Percentiles rank a stretch among this genome's conserved stretches.
Evolutionary conservation across 805 yeast genomes (phyloP).

Genomic region (Candida suzukii): DNA sequence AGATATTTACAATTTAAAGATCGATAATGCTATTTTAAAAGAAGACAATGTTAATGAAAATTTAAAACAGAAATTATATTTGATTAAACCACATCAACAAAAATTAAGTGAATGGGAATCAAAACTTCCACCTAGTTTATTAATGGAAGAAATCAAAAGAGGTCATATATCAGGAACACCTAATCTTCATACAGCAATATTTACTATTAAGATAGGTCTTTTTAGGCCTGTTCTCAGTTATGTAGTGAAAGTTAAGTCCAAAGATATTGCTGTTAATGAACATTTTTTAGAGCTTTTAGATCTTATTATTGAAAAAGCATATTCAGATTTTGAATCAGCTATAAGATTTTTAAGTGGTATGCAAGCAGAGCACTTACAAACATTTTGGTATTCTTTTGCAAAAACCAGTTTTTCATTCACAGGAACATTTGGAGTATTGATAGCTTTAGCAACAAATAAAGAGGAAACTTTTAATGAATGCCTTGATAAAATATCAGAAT

Average conservation of each 20-base stretch:
- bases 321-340: constrained; percentile 6
- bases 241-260: constrained; percentile 3
- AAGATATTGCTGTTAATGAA: constrained; percentile 1
- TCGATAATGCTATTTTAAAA: neutral
- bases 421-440: constrained; percentile 7
- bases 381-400: constrained; percentile 13
- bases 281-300: constrained; percentile 7
- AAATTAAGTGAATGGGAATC: constrained; percentile 10
- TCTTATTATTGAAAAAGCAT: constrained; percentile 7
- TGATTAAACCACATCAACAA: constrained; percentile 7
- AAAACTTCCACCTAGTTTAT: constrained; percentile 4
- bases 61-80: constrained; percentile 1
- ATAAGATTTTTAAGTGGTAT: constrained; percentile 9
- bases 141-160: constrained; percentile 7
- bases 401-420: constrained; percentile 6
- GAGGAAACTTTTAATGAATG: constrained; percentile 3
- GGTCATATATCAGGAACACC: constrained; percentile 12
- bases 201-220: constrained; percentile 6
- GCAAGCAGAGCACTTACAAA: constrained; percentile 13
- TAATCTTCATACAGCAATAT: constrained; percentile 7
- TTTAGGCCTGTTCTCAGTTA: constrained; percentile 9
- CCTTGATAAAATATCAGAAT: constrained; percentile 9
- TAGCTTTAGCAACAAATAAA: constrained; percentile 4
- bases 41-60: constrained; percentile 3
- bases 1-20: constrained; percentile 5